Evolutionary conservation across 257 asterid genomes (phyloP), one percentile per base, ranked within the genome.

Genomic region (Lycium barbarum): DNA sequence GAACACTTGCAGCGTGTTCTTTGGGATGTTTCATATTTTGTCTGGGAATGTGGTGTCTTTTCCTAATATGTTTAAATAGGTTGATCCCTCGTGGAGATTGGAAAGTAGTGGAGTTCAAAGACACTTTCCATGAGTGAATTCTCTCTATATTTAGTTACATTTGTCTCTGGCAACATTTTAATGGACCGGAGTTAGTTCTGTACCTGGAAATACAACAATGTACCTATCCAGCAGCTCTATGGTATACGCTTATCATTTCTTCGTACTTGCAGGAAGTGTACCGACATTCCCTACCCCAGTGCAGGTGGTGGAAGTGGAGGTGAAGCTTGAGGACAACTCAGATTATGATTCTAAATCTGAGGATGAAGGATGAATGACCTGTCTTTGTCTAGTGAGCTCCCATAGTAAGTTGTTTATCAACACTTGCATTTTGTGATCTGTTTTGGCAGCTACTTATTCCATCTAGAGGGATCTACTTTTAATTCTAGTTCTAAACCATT

Each of bases 291-390:
- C 86, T 11, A 35, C 76, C 4, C 67, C 87, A 22, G 36, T 55
- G 35, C 87, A 86, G 83, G 80, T 79, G 80, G 81, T 83, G 84
- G 91, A 84, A 84, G 88, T 86, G 61, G 87, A 88, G 71, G 85
- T 86, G 83, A 83, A 70, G 85, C 70, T 76, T 74, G 62, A 80
- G 47, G 73, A 83, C 36, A 80, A 71, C 79, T 33, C 80, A 59
- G 86, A 78, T 8, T 55, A 40, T 20, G 86, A 57, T 22, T 65
- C 86, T 79, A 67, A 73, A 17, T 71, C 82, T 18, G 91, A 86
- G 86, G 86, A 84, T 13, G 89, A 86, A 84, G 89, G 86, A 14
- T 85, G 55, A 83, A 81, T 66, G 22, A 38, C 79, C 12, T 73
- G 20, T 58, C 70, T 73, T 12, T 5, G 38, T 47, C 8, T n/a